These are phyloP conservation scores for Botrytis fabae DNA, from an alignment of 2,329 filamentous ascomycete genomes.

Conservation along the genomic window DNA sequence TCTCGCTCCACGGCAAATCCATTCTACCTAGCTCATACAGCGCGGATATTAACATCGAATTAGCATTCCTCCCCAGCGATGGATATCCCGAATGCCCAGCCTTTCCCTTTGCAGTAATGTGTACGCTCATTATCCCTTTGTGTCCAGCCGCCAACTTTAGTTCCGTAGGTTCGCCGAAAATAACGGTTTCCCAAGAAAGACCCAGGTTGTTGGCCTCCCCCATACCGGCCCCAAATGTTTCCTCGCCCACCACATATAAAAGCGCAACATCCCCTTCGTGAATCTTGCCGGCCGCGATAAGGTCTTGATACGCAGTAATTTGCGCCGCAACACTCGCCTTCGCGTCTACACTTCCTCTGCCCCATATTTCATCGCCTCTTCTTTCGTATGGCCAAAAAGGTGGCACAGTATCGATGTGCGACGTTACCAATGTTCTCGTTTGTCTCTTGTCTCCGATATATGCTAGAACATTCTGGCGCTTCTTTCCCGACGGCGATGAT, in stretches of 20 bases:
- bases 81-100: constrained; percentile 92
- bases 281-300: constrained; percentile 48
- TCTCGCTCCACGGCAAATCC: constrained; percentile 71
- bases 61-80: constrained; percentile 82
- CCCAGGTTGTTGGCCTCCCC: constrained; percentile 51
- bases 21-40: constrained; percentile 61
- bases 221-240: constrained; percentile 82
- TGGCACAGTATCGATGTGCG: constrained; percentile 65
- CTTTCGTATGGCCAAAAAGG: constrained; percentile 49
- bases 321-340: constrained; percentile 73
- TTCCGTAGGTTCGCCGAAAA: constrained; percentile 94
- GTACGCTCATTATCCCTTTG: constrained; percentile 77
- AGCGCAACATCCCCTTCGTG: constrained; percentile 56
- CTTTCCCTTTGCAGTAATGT: constrained; percentile 68
- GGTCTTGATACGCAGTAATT: constrained; percentile 63
- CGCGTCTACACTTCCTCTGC: constrained; percentile 73
- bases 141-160: constrained; percentile 85
- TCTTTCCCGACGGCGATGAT: not conserved
- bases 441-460: constrained; percentile 52
- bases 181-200: constrained; percentile 63
- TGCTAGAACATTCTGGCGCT: constrained; percentile 60
- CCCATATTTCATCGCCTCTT: constrained; percentile 55
- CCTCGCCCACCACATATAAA: constrained; percentile 78
- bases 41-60: constrained; percentile 75
- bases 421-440: constrained; percentile 55